Evolutionary conservation across 73 alveolate species (phyloP), one percentile per base, ranked within the genome.

Genomic region (Blepharisma japonicum): DNA sequence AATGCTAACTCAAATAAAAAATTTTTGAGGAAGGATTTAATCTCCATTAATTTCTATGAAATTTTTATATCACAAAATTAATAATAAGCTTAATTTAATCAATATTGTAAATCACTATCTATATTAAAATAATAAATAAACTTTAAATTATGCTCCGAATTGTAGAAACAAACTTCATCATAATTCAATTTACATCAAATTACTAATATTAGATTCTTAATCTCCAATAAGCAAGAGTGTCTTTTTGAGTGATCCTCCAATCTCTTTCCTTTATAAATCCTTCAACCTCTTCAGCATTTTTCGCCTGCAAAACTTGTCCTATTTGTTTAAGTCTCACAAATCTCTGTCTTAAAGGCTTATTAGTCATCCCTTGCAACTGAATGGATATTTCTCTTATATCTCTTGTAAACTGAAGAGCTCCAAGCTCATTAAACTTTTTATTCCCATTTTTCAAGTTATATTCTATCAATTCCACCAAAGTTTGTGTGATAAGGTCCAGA

Each of bases 381-480:
- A 14, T 39, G 5, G 23, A 14, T n/a, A 61, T 61, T 61, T 61
- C 74, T 61, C 74, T 14, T 14, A 61, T 61, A 25, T 61, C 74
- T 61, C 23, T 61, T 25, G 14, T n/a, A 39, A 61, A 61, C 74
- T 61, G 74, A n/a, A 61, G 47, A 61, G 74, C 74, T 20, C 74
- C 74, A 14, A 61, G 23, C 23, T 61, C 74, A 61, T 61, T 61
- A 5, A 61, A 61, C 46, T 25, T n/a, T 25, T 61, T 61, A 14
- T 25, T 25, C 42, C 42, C 42, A 32, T 32, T 32, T 61, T 25
- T 61, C 39, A 61, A n/a, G n/a, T 61, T 39, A 18, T 20, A 14
- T 4, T 61, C 74, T 2, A 61, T 61, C 14, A 25, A n/a, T 18
- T 14, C 47, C 14, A 39, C 38, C 14, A 61, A 39, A 14, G 14